Base-by-base conservation (phyloP, 495 filamentous ascomycete species). In the Staphylotrichum longicolle region DNA sequence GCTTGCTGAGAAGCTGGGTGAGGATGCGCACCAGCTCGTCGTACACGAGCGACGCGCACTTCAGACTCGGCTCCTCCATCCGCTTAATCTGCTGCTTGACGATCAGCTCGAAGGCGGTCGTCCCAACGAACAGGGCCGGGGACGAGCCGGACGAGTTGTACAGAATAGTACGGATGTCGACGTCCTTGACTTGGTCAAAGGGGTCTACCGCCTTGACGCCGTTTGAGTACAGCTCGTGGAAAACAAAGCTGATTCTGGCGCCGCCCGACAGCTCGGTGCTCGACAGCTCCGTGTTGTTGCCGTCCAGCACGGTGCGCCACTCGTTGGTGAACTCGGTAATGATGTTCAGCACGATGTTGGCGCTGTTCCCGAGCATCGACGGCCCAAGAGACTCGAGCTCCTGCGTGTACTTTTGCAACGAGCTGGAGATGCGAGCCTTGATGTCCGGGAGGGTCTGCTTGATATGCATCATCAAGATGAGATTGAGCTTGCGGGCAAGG, bases 401-500 rank as follows among this genome's bases (percentile, higher is more conserved):
- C 41, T 86, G 75, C 3, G 82, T 80, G 74, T 99, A 99, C 68
- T 98, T 98, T 69, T 93, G 89, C 52, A 99, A 84, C 40, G 92
- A 96, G 60, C 89, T 87, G 10, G 89, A 84, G 70, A 99, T 99
- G 62, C 95, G 89, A 15, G 87, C 88, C 75, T 98, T 99, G 80
- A 99, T 99, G 72, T 99, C 94, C 33, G 94, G 94, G 10, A 99
- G 84, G 7, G 94, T 99, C 80, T 99, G 94, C 77, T 99, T 99
- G 80, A 99, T 99, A 80, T 99, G 94, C 94, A 98, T 99, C 94
- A 98, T 98, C 61, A 99, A 84, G 75, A 99, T 98, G 74, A 98
- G 81, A 74, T 99, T 99, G 58, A 99, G 82, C 76, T 99, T 99
- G 51, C 94, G 86, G 6, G 94, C 94, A 37, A 99, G 81, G 68